Evolutionary conservation across 2,329 filamentous ascomycete genomes (phyloP), one percentile per base, ranked within the genome.

Genomic region (Fusarium nelsonii): DNA sequence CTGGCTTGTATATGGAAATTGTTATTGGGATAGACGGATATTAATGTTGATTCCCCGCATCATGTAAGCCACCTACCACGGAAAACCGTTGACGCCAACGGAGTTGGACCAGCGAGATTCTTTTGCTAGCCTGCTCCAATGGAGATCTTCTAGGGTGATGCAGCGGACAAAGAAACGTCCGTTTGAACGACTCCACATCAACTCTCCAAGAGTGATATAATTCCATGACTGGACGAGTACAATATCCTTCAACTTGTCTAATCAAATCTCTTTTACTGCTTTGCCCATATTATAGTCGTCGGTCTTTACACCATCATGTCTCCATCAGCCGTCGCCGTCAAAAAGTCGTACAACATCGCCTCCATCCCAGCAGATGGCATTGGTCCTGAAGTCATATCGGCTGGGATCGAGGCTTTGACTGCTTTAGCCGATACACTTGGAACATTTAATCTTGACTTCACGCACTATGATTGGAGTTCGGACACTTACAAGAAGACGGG

Each of bases 401-500:
- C 87, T 3, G 84, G 87, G 5, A 86, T 91, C 10, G 81, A 84
- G 41, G 90, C 90, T 1, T 78, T 92, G 51, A 82, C 88, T 65
- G 83, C 83, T 15, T 76, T 90, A 1, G 80, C 82, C 6, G 74
- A 81, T 34, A 80, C 84, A 2, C 79, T 88, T 2, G 81, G 85
- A 39, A 84, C 84, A 0, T 92, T 92, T 76, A 80, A 84, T 10
- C 80, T 92, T 1, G 78, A 87, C 12, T 92, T 91, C 73, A 84
- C 83, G 41, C 80, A 88, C 68, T 90, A 86, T 70, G 88, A 91
- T 75, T 92, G 89, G 90, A 88, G 86, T 69, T 90, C 88, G 0
- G 86, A 89, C 16, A 88, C 84, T 0, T 92, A 90, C 78, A 90
- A 90, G 75, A 84, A 85, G 74, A 89, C 85, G 0, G 90, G 90